Evolutionary conservation across 805 yeast genomes (phyloP), one percentile per base, ranked within the genome.

Genomic region (Kuraishia cidri): DNA sequence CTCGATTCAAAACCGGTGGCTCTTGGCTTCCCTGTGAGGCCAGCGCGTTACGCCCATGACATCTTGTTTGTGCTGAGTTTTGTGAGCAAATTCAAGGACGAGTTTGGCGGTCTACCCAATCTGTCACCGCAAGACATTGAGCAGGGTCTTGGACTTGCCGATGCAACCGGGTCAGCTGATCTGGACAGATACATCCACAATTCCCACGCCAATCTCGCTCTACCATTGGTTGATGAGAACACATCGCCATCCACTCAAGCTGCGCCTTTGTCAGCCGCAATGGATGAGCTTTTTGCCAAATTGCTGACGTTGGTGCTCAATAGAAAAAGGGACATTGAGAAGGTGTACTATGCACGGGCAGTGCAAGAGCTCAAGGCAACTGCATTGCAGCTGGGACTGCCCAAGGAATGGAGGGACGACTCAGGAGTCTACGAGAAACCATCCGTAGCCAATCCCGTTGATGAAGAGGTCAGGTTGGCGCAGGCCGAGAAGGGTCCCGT

Each of bases 11-110:
- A 4, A 10, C n/a, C n/a, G 15, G 27, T 32, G 13, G 27, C 31
- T 14, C 20, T 32, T 16, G 35, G 35, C 13, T 32, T 10, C 29
- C 35, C 35, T 13, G 20, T 32, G 6, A 32, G 16, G 23, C 26
- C 10, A 12, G 31, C 35, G 4, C 35, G 31, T 6, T 25, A 15
- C 18, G 35, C 35, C 4, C 9, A 22, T n/a, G 35, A 32, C 18
- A 26, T 32, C 5, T 22, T 32, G 11, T 25, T 26, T 10, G 26
- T 32, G 18, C 6, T 32, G 13, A 32, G 28, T 10, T 32, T 32
- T n/a, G 24, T 13, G 17, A 28, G 23, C 14, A 25, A 23, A 12
- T 25, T 18, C 22, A 26, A 25, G 12, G 12, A 12, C 9, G 9
- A 14, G 10, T 25, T 25, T 12, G 15, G 7, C 13, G 27, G 14